Evolutionary conservation across 192 early-diverging fungal genomes (phyloP), one percentile per base, ranked within the genome.

Genomic region (Backusella westeae): DNA sequence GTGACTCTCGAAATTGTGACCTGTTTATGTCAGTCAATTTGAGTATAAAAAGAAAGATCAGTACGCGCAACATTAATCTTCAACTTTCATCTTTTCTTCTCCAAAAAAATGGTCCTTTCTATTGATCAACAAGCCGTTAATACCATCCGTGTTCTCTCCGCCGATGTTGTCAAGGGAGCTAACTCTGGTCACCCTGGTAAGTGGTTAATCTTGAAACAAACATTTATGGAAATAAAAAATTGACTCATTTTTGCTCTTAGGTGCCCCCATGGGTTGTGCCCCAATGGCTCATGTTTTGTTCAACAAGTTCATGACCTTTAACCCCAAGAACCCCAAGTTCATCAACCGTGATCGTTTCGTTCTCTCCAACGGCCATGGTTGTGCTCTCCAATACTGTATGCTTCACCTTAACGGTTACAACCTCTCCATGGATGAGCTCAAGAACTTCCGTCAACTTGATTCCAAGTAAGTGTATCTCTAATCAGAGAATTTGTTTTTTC

Each of bases 191-290:
- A 99, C 78, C 96, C 96, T 36, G 97, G 87, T 90, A 87, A 65
- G 53, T 23, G 42, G 8, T 15, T 21, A 69, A n/a, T 32, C 44
- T 12, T 34, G 38, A 15, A 14, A 21, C n/a, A 10, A 36, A 41
- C 9, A 19, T 46, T 14, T 6, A 39, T 12, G 32, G 34, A 10
- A 32, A 17, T 14, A 2, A 19, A 38, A 46, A 17, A 14, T 46
- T 35, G 65, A 74, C 44, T 34, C 21, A 71, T 12, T 42, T 36
- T 69, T 65, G n/a, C 69, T 36, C 15, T 71, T 67, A 89, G 88
- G 97, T 53, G 96, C 96, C 23, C 98, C 98, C 8, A 97, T 99
- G 93, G 98, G 98, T 19, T 97, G 94, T 75, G 98, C 97, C 44
- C 96, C 96, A 10, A 91, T 99, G 89, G 94, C 94, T 14, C 94